A percentile compares a stretch with the other conserved stretches of the same genome.
phyloP scores from a whole-genome alignment of 495 filamentous ascomycete genomes.

The Cercophora newfieldiana region DNA sequence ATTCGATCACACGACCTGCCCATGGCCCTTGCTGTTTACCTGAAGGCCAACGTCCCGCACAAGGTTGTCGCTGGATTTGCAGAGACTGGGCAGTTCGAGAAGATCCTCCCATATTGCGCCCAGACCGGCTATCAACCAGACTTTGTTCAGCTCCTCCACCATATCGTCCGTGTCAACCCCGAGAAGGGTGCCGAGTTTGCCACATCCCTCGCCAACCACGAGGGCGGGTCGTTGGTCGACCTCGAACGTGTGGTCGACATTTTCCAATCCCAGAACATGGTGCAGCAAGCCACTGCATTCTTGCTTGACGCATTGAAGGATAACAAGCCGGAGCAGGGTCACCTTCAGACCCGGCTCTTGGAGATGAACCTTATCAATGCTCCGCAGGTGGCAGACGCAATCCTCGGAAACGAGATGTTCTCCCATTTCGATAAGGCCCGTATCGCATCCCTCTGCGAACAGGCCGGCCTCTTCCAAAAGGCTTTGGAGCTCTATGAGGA shows the following conservation, averaged over 20 bases:
- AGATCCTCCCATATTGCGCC: slow-evolving; percentile 88
- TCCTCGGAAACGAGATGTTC: slow-evolving; percentile 97
- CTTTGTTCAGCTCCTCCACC: slow-evolving; percentile 83
- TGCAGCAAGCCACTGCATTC: slow-evolving; percentile 96
- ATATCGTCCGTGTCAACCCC: slow-evolving; percentile 88
- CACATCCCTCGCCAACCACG: slow-evolving; percentile 78
- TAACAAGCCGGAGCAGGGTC: slow-evolving; percentile 90
- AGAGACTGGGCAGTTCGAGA: slow-evolving; percentile 93
- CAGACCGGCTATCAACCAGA: slow-evolving; percentile 85
- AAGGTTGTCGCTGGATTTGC: slow-evolving; percentile 95
- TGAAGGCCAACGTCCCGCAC: slow-evolving; percentile 79
- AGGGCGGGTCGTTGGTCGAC: slow-evolving; percentile 81
- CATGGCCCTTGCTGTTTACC: slow-evolving; percentile 82
- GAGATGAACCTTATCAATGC: slow-evolving; percentile 99
- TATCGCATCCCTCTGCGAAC: slow-evolving; percentile 87
- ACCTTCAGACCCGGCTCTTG: slow-evolving; percentile 88
- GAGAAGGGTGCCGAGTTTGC: slow-evolving; percentile 97
- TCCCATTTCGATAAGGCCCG: slow-evolving; percentile 88
- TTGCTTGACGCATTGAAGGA: slow-evolving; percentile 90
- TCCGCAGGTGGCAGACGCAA: slow-evolving; percentile 95
- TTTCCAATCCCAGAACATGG: slow-evolving; percentile 95
- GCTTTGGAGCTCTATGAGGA: slow-evolving; percentile 95
- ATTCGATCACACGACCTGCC: slow-evolving; percentile 84
- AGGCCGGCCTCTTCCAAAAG: slow-evolving; percentile 80
- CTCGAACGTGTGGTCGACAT: slow-evolving; percentile 95